Evolutionary conservation across 352 stramenopile species (phyloP).

Genomic region (Pythium phragmiticola): DNA sequence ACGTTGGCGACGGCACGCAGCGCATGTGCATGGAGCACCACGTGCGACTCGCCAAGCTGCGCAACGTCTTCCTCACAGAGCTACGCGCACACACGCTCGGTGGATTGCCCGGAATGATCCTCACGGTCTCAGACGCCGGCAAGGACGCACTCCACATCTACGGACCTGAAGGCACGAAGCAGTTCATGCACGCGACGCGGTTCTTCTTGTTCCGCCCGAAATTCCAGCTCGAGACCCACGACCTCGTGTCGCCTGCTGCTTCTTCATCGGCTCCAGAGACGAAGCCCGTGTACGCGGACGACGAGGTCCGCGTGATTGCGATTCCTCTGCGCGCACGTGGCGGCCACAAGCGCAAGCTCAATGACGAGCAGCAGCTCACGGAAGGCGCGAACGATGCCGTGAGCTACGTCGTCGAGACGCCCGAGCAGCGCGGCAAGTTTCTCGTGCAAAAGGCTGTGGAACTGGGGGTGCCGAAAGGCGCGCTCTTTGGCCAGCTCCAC

Average conservation of each 20-base stretch:
- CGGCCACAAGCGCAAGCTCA: slow-evolving; percentile 63
- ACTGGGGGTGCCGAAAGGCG: slow-evolving; percentile 73
- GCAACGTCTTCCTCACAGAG: slow-evolving; percentile 85
- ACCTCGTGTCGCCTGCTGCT: slow-evolving; percentile 23
- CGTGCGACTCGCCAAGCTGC: slow-evolving; percentile 80
- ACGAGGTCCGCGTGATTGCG: slow-evolving; percentile 53
- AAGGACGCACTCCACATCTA: slow-evolving; percentile 74
- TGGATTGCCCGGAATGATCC: slow-evolving; percentile 84
- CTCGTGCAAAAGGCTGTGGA: slow-evolving; percentile 65
- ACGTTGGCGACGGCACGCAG: slow-evolving; percentile 88
- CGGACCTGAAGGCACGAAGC: slow-evolving; percentile 60
- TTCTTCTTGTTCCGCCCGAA: slow-evolving; percentile 79
- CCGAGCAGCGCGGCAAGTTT: slow-evolving; percentile 72
- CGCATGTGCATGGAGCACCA: slow-evolving; percentile 92
- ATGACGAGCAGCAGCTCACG: slow-evolving; percentile 28
- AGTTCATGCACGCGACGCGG: slow-evolving; percentile 75
- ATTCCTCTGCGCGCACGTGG: slow-evolving; percentile 35
- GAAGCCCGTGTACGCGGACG: slow-evolving; percentile 42
- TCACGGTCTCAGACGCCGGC: slow-evolving; percentile 87
- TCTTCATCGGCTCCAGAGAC: not conserved
- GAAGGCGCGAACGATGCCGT: slow-evolving; percentile 39
- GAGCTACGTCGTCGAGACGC: slow-evolving; percentile 79
- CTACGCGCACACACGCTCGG: slow-evolving; percentile 75
- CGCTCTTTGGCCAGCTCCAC: slow-evolving; percentile 75
- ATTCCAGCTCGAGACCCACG: slow-evolving; percentile 50